These are phyloP conservation scores for Acacia pycnantha DNA, from an alignment of 331 rosid genomes.

Conservation along the genomic window DNA sequence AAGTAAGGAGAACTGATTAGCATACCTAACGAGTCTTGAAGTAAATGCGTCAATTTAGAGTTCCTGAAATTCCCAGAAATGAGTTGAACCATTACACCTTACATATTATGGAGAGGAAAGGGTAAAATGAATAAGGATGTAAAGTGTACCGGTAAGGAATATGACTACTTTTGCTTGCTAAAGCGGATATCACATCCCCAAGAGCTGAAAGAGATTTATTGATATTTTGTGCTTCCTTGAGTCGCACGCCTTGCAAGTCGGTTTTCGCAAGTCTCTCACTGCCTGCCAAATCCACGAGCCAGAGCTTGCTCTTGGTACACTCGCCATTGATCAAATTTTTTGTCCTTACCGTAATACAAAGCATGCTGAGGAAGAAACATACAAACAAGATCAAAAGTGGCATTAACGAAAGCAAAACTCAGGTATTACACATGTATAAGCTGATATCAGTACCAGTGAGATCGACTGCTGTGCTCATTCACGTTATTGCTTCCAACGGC, in stretches of 20 bases:
- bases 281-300: slow-evolving; percentile 96
- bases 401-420: slow-evolving; percentile 3
- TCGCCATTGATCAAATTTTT: slow-evolving; percentile 79
- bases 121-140: slow-evolving; percentile 16
- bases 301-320: slow-evolving; percentile 85
- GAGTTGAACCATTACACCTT: slow-evolving; percentile 21
- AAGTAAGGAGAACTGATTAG: not conserved
- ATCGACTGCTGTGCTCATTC: slow-evolving; percentile 91
- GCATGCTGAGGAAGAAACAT: slow-evolving; percentile 60
- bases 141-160: slow-evolving; percentile 72
- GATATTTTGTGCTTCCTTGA: slow-evolving; percentile 88
- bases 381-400: slow-evolving; percentile 3
- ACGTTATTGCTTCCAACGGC: slow-evolving; percentile 84
- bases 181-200: slow-evolving; percentile 83
- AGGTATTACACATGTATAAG: not conserved
- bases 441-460: slow-evolving; percentile 63
- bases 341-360: slow-evolving; percentile 67
- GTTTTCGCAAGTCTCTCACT: slow-evolving; percentile 94
- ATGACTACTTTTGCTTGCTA: slow-evolving; percentile 83
- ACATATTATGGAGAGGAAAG: slow-evolving; percentile 4
- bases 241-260: slow-evolving; percentile 77
- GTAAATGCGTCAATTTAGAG: slow-evolving; percentile 92
- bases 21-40: slow-evolving; percentile 91
- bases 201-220: slow-evolving; percentile 88
- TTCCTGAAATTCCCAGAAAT: slow-evolving; percentile 57